Evolutionary conservation across 495 filamentous ascomycete genomes (phyloP), one percentile per base, ranked within the genome.

Genomic region (Lophiotrema nucula): DNA sequence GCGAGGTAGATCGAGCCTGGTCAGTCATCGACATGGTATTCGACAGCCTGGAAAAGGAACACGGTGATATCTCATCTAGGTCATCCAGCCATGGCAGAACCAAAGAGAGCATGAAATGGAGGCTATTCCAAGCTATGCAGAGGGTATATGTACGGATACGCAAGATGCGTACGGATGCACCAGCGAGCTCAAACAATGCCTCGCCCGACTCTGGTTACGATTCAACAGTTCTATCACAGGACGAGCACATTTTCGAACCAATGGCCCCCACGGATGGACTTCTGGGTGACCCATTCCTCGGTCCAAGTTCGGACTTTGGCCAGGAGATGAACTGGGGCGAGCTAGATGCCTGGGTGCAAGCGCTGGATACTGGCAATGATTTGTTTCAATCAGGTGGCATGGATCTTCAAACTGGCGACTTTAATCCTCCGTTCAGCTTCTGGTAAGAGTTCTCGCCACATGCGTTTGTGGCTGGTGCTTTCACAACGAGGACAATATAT

Each of bases 1-100:
- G 31, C 31, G 58, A 26, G 2, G 37, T 56, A 21, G 58, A 56
- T 13, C 58, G 52, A 5, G 58, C 58, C 12, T 62, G 58, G 58
- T 6, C 13, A 21, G 51, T 62, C 2, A 27, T 62, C 1, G 58
- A 62, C 25, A 37, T 21, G 11, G 45, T 51, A n/a, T 56, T 62
- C 22, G 37, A n/a, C 1, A 21, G 19, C 28, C 46, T 5, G 33
- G 21, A 43, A 15, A 21, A 50, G 12, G 50, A 33, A 35, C 8
- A 35, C 15, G 8, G 15, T 8, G 31, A 35, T 15, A 8, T 15
- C 8, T 8, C 15, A 15, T n/a, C n/a, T n/a, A n/a, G n/a, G n/a
- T n/a, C n/a, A n/a, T n/a, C n/a, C n/a, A n/a, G n/a, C n/a, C n/a
- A n/a, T n/a, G n/a, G n/a, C n/a, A n/a, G n/a, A n/a, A 35, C 15